A percentile compares a stretch with the other conserved stretches of the same genome.
phyloP scores from a whole-genome alignment of 2,329 filamentous ascomycete genomes.

The Talaromyces sp. region DNA sequence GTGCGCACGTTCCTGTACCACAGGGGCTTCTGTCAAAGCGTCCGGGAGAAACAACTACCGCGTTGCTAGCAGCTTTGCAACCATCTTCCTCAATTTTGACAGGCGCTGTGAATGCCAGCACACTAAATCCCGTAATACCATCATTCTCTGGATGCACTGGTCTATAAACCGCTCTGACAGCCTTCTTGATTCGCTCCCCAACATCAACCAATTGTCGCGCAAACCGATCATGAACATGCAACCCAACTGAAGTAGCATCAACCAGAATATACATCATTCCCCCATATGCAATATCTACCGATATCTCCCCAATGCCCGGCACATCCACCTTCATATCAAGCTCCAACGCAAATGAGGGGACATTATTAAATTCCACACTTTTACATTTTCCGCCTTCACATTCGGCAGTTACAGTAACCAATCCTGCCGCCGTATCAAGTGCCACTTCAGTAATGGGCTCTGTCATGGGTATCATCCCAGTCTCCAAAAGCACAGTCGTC shows the following conservation, averaged over 20 bases:
- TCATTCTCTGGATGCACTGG: conserved; percentile 47
- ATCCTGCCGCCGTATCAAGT: conserved; percentile 47
- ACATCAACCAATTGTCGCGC: conserved; percentile 36
- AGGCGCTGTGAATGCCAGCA: conserved; percentile 40
- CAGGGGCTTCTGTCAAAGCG: conserved; percentile 49
- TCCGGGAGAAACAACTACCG: conserved; percentile 46
- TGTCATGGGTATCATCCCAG: conserved; percentile 47
- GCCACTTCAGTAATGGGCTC: conserved; percentile 43
- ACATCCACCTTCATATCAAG: conserved; percentile 42
- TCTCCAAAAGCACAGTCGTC: conserved; percentile 47
- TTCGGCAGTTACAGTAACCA: conserved; percentile 42
- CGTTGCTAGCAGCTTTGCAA: conserved; percentile 36
- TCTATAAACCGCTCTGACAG: conserved; percentile 33
- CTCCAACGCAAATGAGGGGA: conserved; percentile 43
- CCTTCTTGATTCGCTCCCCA: conserved; percentile 44
- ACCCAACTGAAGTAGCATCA: conserved; percentile 37
- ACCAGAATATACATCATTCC: conserved; percentile 48
- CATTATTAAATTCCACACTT: conserved; percentile 46
- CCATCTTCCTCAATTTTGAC: conserved; percentile 20
- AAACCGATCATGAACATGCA: background rate
- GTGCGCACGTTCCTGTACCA: conserved; percentile 46
- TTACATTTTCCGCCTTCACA: conserved; percentile 46
- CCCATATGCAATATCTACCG: conserved; percentile 47
- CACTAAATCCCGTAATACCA: conserved; percentile 41
- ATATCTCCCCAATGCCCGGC: conserved; percentile 39